Conservation (phyloP, 2,329 filamentous ascomycete species). For the Phyllosticta capitalensis region DNA sequence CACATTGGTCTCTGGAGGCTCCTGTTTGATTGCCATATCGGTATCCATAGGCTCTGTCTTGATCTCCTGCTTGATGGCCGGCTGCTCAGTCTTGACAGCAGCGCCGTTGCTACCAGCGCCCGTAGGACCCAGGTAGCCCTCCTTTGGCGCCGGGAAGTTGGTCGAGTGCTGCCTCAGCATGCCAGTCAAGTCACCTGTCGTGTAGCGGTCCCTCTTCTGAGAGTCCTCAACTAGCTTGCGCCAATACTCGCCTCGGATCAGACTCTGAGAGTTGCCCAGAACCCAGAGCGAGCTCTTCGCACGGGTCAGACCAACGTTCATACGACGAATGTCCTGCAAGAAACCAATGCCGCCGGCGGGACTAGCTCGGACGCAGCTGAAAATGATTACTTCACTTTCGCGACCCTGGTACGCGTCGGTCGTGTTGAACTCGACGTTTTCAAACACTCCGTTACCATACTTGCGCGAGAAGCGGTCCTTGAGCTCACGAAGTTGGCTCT, state of each 20-base stretch:
- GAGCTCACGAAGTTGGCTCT: constrained; percentile 77
- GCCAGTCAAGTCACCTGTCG: constrained; percentile 51
- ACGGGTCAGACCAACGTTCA: constrained; percentile 97
- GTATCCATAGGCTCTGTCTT: background rate
- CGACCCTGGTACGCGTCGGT: constrained; percentile 96
- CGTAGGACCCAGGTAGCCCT: background rate
- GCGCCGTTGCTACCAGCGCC: background rate
- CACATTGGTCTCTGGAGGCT: background rate
- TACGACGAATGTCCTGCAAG: constrained; percentile 93
- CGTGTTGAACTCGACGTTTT: constrained; percentile 91
- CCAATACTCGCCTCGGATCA: constrained; percentile 88
- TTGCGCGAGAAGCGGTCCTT: constrained; percentile 61
- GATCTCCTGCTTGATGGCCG: background rate
- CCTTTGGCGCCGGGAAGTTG: constrained; percentile 25
- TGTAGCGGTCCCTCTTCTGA: constrained; percentile 64
- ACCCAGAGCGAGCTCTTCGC: constrained; percentile 97
- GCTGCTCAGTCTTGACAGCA: background rate
- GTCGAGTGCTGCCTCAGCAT: constrained; percentile 47
- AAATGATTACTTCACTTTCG: constrained; percentile 96
- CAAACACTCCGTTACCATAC: constrained; percentile 67
- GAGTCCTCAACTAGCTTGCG: constrained; percentile 76
- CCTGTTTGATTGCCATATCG: background rate
- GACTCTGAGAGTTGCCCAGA: constrained; percentile 78
- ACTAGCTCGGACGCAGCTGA: constrained; percentile 92
- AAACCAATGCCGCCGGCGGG: constrained; percentile 95